These are phyloP conservation scores for Pseudodiploospora longispora DNA, from an alignment of 2,329 filamentous ascomycete genomes.

Conservation along the genomic window DNA sequence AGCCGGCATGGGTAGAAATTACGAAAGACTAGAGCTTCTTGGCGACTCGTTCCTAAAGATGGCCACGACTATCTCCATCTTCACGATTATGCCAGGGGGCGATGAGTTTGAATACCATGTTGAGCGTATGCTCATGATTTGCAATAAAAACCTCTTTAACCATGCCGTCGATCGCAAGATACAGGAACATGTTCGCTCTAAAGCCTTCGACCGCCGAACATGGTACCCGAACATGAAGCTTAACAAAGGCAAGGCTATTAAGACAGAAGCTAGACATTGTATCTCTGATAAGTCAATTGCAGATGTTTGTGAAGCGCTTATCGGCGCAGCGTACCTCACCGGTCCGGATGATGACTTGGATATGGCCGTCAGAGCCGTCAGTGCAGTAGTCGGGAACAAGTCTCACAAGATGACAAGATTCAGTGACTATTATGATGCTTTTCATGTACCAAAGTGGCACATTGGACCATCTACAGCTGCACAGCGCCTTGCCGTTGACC, in stretches of 20 bases:
- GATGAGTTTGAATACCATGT: conserved; percentile 86
- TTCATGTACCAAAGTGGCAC: conserved; percentile 66
- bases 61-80: conserved; percentile 84
- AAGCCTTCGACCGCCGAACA: conserved; percentile 67
- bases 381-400: conserved; percentile 57
- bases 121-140: conserved; percentile 81
- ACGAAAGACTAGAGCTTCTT: conserved; percentile 87
- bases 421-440: conserved; percentile 64
- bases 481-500: conserved; percentile 59
- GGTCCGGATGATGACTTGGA: conserved; percentile 37
- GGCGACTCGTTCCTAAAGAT: conserved; percentile 95
- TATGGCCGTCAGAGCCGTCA: conserved; percentile 55
- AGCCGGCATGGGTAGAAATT: conserved; percentile 85
- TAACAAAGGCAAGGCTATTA: conserved; percentile 59
- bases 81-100: conserved; percentile 64
- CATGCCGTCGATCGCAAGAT: conserved; percentile 59
- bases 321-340: conserved; percentile 70
- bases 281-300: conserved; percentile 86
- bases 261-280: conserved; percentile 43
- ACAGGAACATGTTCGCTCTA: conserved; percentile 73
- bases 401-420: conserved; percentile 64
- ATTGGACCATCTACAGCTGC: conserved; percentile 50
- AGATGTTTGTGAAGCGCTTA: conserved; percentile 89
- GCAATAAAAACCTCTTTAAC: conserved; percentile 83
- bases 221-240: conserved; percentile 86